A percentile compares a stretch with the other conserved stretches of the same genome.
These are phyloP conservation scores for Aspergillus flavus DNA, from an alignment of 2,329 filamentous ascomycete genomes.

Conservation along the genomic window DNA sequence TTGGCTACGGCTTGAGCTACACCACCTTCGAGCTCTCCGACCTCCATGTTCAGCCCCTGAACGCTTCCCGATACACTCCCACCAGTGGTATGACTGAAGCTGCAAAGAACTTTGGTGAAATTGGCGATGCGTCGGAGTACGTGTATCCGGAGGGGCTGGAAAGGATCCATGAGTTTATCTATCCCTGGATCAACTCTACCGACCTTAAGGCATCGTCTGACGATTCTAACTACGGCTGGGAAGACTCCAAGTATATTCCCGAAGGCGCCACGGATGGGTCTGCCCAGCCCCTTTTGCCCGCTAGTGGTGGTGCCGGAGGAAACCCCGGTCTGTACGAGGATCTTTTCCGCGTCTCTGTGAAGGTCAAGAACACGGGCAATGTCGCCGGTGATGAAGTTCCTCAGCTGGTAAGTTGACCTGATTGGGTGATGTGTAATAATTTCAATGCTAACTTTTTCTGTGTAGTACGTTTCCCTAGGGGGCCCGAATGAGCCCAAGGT, in stretches of 20 bases:
- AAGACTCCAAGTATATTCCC: slow-evolving; percentile 54
- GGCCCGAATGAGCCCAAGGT: slow-evolving; percentile 69
- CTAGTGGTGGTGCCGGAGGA: slow-evolving; percentile 62
- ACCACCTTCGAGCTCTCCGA: slow-evolving; percentile 65
- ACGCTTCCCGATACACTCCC: slow-evolving; percentile 54
- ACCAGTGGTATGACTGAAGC: slow-evolving; percentile 55
- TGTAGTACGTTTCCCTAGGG: slow-evolving; percentile 73
- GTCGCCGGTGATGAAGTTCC: slow-evolving; percentile 56
- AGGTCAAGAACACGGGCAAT: slow-evolving; percentile 54
- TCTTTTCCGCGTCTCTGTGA: slow-evolving; percentile 52
- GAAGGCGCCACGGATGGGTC: slow-evolving; percentile 54
- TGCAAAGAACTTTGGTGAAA: slow-evolving; percentile 56
- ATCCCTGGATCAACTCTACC: slow-evolving; percentile 66
- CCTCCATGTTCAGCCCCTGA: slow-evolving; percentile 51
- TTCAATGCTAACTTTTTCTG: slow-evolving; percentile 11
- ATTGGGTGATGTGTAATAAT: neutral
- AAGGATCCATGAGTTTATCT: slow-evolving; percentile 60
- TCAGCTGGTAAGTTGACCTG: slow-evolving; percentile 45
- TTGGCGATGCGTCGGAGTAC: slow-evolving; percentile 53
- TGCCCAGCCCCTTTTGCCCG: slow-evolving; percentile 58
- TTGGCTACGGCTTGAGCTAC: slow-evolving; percentile 64
- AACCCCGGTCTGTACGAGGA: slow-evolving; percentile 59
- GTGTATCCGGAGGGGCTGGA: slow-evolving; percentile 58
- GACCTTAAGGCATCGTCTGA: slow-evolving; percentile 54
- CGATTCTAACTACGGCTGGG: slow-evolving; percentile 58